A percentile compares a stretch with the other conserved stretches of the same genome.
Evolutionary conservation across 805 yeast species (phyloP).

Genomic region (Maudiozyma saulgeensis): DNA sequence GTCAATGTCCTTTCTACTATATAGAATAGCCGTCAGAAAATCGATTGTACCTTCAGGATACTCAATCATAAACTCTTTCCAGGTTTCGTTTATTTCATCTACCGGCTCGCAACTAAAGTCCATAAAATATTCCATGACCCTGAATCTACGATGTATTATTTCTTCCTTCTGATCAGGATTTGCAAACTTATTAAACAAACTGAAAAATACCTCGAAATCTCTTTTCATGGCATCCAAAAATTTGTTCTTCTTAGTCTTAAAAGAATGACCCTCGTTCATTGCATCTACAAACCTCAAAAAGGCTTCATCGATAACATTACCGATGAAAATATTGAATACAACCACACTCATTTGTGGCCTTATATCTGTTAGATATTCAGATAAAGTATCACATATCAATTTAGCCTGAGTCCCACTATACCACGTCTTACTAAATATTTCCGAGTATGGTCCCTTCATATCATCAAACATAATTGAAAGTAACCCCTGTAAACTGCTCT

Average conservation of each 20-base stretch:
- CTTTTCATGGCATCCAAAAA: conserved; percentile 44
- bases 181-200: conserved; percentile 39
- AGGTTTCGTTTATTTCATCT: conserved; percentile 42
- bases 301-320: conserved; percentile 43
- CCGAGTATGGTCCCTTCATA: conserved; percentile 48
- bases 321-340: conserved; percentile 44
- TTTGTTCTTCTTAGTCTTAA: conserved; percentile 36
- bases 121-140: conserved; percentile 51
- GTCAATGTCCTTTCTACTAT: conserved; percentile 33
- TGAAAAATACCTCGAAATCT: conserved; percentile 51
- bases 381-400: conserved; percentile 61
- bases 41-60: conserved; percentile 74
- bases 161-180: conserved; percentile 29
- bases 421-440: conserved; percentile 64
- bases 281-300: conserved; percentile 42
- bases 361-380: conserved; percentile 63
- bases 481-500: conserved; percentile 47
- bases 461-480: conserved; percentile 63
- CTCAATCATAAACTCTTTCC: conserved; percentile 51
- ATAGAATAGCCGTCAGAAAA: conserved; percentile 55
- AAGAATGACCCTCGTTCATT: conserved; percentile 34
- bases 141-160: conserved; percentile 41
- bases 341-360: conserved; percentile 43
- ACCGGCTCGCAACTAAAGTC: conserved; percentile 42
- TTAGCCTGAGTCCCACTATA: conserved; percentile 48